Evolutionary conservation across 176 grass and related monocot genomes (phyloP), one percentile per base, ranked within the genome.

Genomic region (Poa pratensis): DNA sequence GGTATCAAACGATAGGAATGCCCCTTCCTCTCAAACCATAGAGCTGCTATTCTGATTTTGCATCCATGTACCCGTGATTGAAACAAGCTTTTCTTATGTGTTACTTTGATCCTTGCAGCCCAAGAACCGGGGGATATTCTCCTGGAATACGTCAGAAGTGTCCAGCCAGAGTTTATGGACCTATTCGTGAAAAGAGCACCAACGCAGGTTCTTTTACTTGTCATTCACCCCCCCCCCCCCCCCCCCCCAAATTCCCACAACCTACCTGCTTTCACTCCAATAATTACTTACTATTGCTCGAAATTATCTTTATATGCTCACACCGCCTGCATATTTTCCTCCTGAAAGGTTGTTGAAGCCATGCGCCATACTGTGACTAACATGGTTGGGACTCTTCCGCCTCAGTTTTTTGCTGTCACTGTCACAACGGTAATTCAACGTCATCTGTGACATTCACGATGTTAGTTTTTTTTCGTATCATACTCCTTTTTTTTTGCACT

Each of bases 301-400:
- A 60, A 84, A 30, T 19, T 2, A 23, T 65, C 20, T 3, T 69
- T 84, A 75, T 82, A 52, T 26, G 7, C 63, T 57, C 1, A 78
- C 62, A 79, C 34, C n/a, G 23, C 51, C 26, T 23, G 13, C 27
- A 22, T 82, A 14, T 66, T 73, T 78, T 91, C 76, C 35, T 43
- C 40, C 46, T 77, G 28, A 62, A 35, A 35, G 96, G 93, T 98
- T 65, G 89, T 95, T 40, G 91, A 98, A 51, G 96, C 96, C 83
- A 98, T 98, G 96, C 91, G 96, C 16, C 96, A 98, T 53, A 98
- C 96, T 1, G 93, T 98, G 34, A 90, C 96, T 69, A 98, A 94
- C 82, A 98, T 98, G 96, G 93, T 98, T 42, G 96, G 96, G 65
- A 94, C 89, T 82, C 92, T 98, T 74, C 96, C 96, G 16, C 96